phyloP scores from a whole-genome alignment of 2,329 filamentous ascomycete genomes.

The Trichophyton rubrum region DNA sequence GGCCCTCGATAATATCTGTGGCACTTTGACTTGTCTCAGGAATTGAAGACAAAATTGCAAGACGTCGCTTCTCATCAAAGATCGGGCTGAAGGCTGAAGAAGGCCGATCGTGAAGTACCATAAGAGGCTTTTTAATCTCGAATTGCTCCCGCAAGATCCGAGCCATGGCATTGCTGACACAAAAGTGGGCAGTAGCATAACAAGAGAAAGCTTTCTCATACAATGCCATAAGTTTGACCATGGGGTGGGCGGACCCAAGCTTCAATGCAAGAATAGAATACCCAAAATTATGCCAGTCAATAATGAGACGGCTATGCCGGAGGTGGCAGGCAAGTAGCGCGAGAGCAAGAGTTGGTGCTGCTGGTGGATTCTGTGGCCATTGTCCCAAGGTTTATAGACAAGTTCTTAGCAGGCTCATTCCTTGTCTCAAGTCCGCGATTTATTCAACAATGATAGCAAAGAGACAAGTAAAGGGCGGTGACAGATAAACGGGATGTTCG shows the following conservation, averaged over 20 bases:
- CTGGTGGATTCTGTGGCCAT: slow-evolving; percentile 66
- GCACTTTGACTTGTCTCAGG: slow-evolving; percentile 52
- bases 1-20: slow-evolving; percentile 45
- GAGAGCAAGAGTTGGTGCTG: slow-evolving; percentile 76
- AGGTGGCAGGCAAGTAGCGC: slow-evolving; percentile 60
- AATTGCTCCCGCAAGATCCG: slow-evolving; percentile 57
- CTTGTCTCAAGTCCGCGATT: no score
- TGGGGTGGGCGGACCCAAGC: slow-evolving; percentile 50
- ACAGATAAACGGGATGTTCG: background rate
- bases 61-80: slow-evolving; percentile 39
- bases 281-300: slow-evolving; percentile 99
- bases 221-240: slow-evolving; percentile 62
- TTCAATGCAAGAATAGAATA: slow-evolving; percentile 76
- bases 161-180: slow-evolving; percentile 83
- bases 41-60: slow-evolving; percentile 51
- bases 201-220: slow-evolving; percentile 67
- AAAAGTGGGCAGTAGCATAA: slow-evolving; percentile 61
- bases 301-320: slow-evolving; percentile 67
- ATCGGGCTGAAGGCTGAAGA: slow-evolving; percentile 66
- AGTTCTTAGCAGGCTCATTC: background rate
- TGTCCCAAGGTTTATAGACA: background rate
- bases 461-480: background rate
- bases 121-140: slow-evolving; percentile 49
- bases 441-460: background rate
- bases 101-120: slow-evolving; percentile 76